A percentile compares a stretch with the other conserved stretches of the same genome.
phyloP scores from a whole-genome alignment of 257 asterid genomes.

The Fraxinus pennsylvanica region DNA sequence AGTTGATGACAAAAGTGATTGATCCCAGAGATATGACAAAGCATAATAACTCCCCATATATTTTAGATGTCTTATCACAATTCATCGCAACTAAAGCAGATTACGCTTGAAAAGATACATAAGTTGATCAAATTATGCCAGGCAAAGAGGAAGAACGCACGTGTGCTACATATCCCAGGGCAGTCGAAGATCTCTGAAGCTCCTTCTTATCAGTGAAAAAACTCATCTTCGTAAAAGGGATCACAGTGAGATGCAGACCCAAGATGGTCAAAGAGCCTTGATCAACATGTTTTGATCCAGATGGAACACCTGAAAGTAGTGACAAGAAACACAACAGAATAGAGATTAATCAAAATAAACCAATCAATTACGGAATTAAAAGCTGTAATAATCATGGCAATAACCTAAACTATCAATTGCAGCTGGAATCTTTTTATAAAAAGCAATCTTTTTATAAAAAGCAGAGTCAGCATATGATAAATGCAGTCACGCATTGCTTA shows the following conservation, averaged over 20 bases:
- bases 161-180: constrained; percentile 93
- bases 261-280: constrained; percentile 80
- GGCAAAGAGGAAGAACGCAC: constrained; percentile 56
- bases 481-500: constrained; percentile 17
- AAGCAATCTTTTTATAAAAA: constrained; percentile 24
- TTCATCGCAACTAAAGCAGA: constrained; percentile 16
- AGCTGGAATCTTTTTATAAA: constrained; percentile 13
- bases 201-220: constrained; percentile 98
- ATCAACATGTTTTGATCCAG: constrained; percentile 70
- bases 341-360: constrained; percentile 3
- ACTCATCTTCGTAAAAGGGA: constrained; percentile 87
- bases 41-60: constrained; percentile 7
- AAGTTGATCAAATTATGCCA: constrained; percentile 20
- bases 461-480: constrained; percentile 18
- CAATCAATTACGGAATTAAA: background rate
- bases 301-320: constrained; percentile 52
- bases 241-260: constrained; percentile 84
- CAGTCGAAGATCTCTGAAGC: constrained; percentile 90
- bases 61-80: constrained; percentile 10
- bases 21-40: constrained; percentile 17
- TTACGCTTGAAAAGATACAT: constrained; percentile 3
- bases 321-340: constrained; percentile 13
- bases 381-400: background rate
- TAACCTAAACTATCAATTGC: background rate
- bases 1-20: constrained; percentile 2